Evolutionary conservation across 2,329 filamentous ascomycete species (phyloP).

Genomic region (Clonostachys byssicola): DNA sequence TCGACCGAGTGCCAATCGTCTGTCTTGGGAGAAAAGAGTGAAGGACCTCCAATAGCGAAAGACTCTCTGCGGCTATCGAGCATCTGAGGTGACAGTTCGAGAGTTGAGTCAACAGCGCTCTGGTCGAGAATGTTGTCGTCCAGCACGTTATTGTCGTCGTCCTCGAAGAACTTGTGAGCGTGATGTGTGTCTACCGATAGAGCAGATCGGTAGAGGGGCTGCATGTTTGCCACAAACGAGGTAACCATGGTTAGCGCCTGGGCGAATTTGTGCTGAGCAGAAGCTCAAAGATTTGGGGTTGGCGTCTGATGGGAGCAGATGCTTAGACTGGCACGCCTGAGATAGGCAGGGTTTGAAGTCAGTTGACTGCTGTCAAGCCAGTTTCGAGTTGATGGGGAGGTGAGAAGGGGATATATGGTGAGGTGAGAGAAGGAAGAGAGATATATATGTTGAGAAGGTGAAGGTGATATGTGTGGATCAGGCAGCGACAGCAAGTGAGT

Average conservation of each 20-base stretch:
- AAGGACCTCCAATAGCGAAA: conserved; percentile 46
- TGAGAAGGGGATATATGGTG: too few relatives aligned
- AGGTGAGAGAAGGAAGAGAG: too few relatives aligned
- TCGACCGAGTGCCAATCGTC: conserved; percentile 62
- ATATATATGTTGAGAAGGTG: too few relatives aligned
- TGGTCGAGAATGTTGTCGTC: conserved; percentile 60
- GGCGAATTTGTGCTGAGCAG: too few relatives aligned
- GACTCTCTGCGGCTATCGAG: conserved; percentile 59
- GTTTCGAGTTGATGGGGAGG: too few relatives aligned
- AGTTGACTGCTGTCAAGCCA: too few relatives aligned
- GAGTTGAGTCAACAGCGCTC: conserved; percentile 53
- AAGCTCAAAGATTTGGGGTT: too few relatives aligned
- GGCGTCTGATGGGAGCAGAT: too few relatives aligned
- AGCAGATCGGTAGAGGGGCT: conserved; percentile 44
- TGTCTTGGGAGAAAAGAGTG: conserved; percentile 61
- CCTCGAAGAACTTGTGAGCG: conserved; percentile 53
- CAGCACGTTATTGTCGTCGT: conserved; percentile 55
- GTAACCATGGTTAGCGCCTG: neutral
- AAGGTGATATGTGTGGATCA: neutral
- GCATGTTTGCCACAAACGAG: conserved; percentile 24
- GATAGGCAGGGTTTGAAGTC: too few relatives aligned
- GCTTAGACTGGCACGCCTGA: too few relatives aligned
- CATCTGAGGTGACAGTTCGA: conserved; percentile 62
- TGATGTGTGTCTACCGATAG: conserved; percentile 50
- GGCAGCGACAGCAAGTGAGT: neutral